phyloP scores from a whole-genome alignment of 1,284 basidiomycete genomes.

The Cutaneotrichosporon sp. region DNA sequence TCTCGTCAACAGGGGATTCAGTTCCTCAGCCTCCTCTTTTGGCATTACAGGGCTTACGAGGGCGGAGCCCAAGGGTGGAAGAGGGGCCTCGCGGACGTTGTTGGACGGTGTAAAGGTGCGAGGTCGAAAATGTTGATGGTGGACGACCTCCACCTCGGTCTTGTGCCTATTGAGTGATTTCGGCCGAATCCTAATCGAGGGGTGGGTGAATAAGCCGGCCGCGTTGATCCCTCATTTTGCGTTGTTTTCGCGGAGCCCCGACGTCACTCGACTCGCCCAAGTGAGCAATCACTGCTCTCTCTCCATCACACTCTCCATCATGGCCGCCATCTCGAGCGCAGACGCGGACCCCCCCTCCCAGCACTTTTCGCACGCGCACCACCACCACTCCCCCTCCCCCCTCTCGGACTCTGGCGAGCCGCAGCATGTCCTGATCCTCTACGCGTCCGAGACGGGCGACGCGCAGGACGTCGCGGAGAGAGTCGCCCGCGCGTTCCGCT shows the following conservation, averaged over 20 bases:
- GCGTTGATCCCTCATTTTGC: no score
- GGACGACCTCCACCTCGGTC: neutral
- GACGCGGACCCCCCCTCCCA: neutral
- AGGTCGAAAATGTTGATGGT: neutral
- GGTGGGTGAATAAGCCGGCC: neutral
- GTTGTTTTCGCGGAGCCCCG: neutral
- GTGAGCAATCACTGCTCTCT: no score
- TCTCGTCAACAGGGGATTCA: conserved; percentile 23
- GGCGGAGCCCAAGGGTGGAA: no score
- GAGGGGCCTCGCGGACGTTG: no score
- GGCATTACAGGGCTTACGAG: no score
- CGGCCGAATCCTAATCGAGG: neutral
- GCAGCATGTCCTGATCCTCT: conserved; percentile 65
- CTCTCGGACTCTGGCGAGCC: conserved; percentile 13
- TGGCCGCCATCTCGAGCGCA: no score
- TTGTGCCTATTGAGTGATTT: neutral
- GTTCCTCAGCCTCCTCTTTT: conserved; percentile 10
- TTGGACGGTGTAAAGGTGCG: no score
- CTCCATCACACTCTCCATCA: neutral
- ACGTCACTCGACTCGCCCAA: no score
- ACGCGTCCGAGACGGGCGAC: conserved; percentile 88
- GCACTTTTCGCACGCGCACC: neutral
- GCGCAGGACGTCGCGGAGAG: conserved; percentile 81
- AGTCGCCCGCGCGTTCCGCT: conserved; percentile 70
- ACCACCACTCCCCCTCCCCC: neutral